A percentile compares a stretch with the other conserved stretches of the same genome.
These are phyloP conservation scores for Calvatia gigantea DNA, from an alignment of 768 basidiomycete species.

Conservation along the genomic window DNA sequence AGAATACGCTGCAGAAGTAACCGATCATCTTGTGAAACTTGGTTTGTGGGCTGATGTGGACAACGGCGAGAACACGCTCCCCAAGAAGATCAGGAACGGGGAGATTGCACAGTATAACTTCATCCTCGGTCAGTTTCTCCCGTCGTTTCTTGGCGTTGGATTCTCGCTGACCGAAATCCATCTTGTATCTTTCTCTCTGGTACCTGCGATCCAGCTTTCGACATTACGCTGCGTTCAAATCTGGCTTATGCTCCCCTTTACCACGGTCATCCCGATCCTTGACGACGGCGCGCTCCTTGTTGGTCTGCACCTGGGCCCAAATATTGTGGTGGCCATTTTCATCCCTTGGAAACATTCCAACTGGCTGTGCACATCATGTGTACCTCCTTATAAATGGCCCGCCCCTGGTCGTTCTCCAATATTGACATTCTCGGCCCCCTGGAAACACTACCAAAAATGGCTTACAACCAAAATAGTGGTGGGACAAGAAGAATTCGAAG, in stretches of 20 bases:
- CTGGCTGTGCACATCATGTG: too few species aligned
- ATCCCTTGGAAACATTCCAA: too few species aligned
- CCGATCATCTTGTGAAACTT: slow-evolving; percentile 56
- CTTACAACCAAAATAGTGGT: too few species aligned
- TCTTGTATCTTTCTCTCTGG: background rate
- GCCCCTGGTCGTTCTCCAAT: too few species aligned
- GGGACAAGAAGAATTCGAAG: slow-evolving; percentile 87
- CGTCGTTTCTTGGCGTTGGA: background rate
- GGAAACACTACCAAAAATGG: background rate
- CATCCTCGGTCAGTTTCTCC: slow-evolving; percentile 70
- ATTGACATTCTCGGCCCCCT: background rate
- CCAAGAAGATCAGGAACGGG: slow-evolving; percentile 96
- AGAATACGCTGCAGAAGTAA: slow-evolving; percentile 85
- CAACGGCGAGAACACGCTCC: slow-evolving; percentile 86
- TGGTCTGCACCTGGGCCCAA: background rate
- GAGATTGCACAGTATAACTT: slow-evolving; percentile 99
- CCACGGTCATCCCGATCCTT: background rate
- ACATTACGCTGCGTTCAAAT: background rate
- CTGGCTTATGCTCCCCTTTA: background rate
- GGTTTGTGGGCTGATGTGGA: slow-evolving; percentile 92
- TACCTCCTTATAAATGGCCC: too few species aligned
- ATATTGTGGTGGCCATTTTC: background rate
- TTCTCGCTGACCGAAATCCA: background rate
- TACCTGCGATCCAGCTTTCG: background rate
- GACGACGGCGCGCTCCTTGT: background rate